phyloP scores from a whole-genome alignment of 2,329 filamentous ascomycete genomes.

The Bipolaris gigantea region DNA sequence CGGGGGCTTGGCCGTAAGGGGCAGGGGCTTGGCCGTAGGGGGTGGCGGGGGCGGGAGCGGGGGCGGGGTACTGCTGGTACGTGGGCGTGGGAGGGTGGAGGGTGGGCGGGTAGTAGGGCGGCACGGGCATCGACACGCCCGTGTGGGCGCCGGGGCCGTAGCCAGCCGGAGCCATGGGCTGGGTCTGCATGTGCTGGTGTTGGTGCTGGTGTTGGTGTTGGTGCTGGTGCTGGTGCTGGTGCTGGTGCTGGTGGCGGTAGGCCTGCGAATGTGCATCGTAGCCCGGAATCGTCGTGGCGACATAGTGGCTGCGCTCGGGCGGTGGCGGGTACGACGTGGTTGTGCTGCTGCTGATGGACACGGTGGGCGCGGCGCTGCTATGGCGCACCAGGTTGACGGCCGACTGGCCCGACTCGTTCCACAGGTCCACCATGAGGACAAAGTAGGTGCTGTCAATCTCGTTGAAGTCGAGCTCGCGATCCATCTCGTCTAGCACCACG shows the following conservation, averaged over 20 bases:
- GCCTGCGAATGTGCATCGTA: slow-evolving; percentile 1
- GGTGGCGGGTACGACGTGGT: slow-evolving; percentile 73
- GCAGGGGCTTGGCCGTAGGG: slow-evolving; percentile 7
- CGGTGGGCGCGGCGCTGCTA: slow-evolving; percentile 62
- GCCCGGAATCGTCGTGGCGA: slow-evolving; percentile 41
- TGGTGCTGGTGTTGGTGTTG: slow-evolving; percentile 18
- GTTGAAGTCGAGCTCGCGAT: slow-evolving; percentile 79
- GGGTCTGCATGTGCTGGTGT: slow-evolving; percentile 20
- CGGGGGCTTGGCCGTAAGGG: slow-evolving; percentile 6
- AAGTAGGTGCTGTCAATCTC: slow-evolving; percentile 71
- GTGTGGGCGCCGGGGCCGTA: slow-evolving; percentile 10
- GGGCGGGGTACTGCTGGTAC: slow-evolving; percentile 6
- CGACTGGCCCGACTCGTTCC: slow-evolving; percentile 61
- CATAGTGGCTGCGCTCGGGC: slow-evolving; percentile 40
- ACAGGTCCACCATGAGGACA: slow-evolving; percentile 70
- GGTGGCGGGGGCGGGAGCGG: neutral
- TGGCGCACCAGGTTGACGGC: slow-evolving; percentile 72
- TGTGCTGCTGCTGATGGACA: slow-evolving; percentile 77
- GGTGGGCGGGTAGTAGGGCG: slow-evolving; percentile 3
- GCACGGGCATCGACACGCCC: slow-evolving; percentile 2
- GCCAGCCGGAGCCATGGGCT: slow-evolving; percentile 12
- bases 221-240: slow-evolving; percentile 28
- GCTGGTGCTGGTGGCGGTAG: slow-evolving; percentile 24
- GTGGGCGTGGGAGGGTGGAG: neutral
- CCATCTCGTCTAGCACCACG: slow-evolving; percentile 75